Base-by-base conservation (phyloP, 2,329 filamentous ascomycete genomes). In the Penicillium sp. region DNA sequence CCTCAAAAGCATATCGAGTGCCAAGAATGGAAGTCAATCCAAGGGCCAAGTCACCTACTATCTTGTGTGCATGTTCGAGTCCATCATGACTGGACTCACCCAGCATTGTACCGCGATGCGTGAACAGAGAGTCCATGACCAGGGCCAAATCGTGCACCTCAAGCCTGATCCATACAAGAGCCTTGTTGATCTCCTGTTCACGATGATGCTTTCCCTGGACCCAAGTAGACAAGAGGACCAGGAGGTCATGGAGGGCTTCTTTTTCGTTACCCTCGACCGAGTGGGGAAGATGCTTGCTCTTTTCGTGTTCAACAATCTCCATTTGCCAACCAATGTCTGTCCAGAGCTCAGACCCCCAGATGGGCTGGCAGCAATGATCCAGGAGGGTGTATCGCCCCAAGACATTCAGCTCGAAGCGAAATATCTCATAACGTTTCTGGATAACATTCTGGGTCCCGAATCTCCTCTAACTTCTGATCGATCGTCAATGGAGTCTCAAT, bases 201-300 rank as follows among this genome's bases (percentile, higher is more conserved):
- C 44, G 2, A 69, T 72, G 66, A 54, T 62, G 2, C 44, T 59
- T 8, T 65, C 61, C 5, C 55, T 71, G 8, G 61, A 70, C 39
- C 39, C 56, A 6, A 41, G 51, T 1, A 55, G 57, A 39, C 13
- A 50, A 20, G 59, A 59, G 12, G 66, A 72, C 23, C 57, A 60
- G 18, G 56, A 66, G 13, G 49, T 75, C 4, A 57, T 75, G 13
- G 74, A 76, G 59, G 74, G 73, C 0, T 67, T 71, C 25, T 55
- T 76, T 6, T 72, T 61, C 39, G 44, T 66, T 8, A 47, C 73
- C 4, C 55, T 76, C 1, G 54, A 65, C 28, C 68, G 72, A 8
- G 64, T 72, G 12, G 75, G 74, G 0, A 67, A 64, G 25, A 49
- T 74, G 18, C 55, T 77, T 5, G 68, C 68, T 9, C 53, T 71